Conservation (phyloP, 345 rosid genomes). For the Eucalyptus marginata region DNA sequence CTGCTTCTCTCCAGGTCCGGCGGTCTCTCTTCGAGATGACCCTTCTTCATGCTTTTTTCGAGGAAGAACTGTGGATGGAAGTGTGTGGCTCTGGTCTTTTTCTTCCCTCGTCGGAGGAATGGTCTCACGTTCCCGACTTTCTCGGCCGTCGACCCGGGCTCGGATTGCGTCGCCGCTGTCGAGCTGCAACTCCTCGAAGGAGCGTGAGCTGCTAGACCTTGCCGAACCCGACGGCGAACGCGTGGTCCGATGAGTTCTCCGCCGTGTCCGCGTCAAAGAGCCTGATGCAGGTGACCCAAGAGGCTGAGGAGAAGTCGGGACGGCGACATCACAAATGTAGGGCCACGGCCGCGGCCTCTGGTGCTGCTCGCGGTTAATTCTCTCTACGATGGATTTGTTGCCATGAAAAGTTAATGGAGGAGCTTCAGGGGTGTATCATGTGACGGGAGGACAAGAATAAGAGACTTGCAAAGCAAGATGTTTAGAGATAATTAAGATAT, state of each 20-base stretch:
- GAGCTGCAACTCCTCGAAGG: neutral
- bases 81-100: neutral
- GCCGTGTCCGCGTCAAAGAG: neutral
- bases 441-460: neutral
- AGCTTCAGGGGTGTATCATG: neutral
- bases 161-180: neutral
- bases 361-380: neutral
- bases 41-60: neutral
- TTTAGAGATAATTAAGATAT: rapidly evolving
- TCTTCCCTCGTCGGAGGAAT: neutral
- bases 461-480: neutral
- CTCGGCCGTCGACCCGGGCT: neutral
- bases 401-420: neutral
- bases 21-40: neutral
- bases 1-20: slow-evolving; percentile 4
- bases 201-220: neutral
- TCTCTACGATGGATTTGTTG: neutral
- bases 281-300: neutral
- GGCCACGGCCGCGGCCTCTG: neutral
- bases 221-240: neutral
- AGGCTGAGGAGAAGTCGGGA: neutral
- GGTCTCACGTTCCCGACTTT: neutral
- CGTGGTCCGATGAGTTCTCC: neutral
- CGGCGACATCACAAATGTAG: neutral
- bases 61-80: slow-evolving; percentile 63